These are phyloP conservation scores for Prinsepia uniflora DNA, from an alignment of 306 rosid species.

Conservation along the genomic window DNA sequence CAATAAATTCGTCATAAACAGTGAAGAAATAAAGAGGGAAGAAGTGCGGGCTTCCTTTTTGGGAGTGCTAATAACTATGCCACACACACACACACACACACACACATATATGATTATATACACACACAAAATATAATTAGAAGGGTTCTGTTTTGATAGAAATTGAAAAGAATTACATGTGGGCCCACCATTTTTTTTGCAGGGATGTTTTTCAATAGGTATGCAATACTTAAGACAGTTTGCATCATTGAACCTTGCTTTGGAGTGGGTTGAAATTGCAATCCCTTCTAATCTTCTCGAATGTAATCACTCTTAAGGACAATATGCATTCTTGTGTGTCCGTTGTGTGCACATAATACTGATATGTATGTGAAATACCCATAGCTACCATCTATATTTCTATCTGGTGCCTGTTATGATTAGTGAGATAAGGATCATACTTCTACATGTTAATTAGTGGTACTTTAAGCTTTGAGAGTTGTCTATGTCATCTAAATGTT, in stretches of 20 bases:
- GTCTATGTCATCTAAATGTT: neutral
- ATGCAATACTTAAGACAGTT: neutral
- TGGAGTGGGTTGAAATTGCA: neutral
- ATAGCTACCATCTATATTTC: neutral
- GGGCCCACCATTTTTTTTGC: neutral
- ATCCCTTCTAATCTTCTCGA: neutral
- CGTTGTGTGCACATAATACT: neutral
- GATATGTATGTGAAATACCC: no score
- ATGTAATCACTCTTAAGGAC: neutral
- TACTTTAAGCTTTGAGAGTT: neutral
- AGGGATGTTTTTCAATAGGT: neutral
- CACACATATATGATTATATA: no score
- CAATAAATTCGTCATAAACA: no score
- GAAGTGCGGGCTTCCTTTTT: no score
- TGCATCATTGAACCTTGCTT: neutral
- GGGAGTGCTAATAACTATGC: no score
- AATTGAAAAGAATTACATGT: neutral
- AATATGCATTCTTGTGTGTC: neutral
- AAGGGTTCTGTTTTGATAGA: neutral
- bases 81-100: no score
- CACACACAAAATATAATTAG: no score
- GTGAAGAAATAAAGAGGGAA: no score
- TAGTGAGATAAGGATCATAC: neutral
- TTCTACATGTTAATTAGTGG: neutral
- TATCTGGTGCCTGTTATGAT: neutral